A percentile compares a stretch with the other conserved stretches of the same genome.
Evolutionary conservation across 345 rosid species (phyloP).

Genomic region (Jatropha curcas): DNA sequence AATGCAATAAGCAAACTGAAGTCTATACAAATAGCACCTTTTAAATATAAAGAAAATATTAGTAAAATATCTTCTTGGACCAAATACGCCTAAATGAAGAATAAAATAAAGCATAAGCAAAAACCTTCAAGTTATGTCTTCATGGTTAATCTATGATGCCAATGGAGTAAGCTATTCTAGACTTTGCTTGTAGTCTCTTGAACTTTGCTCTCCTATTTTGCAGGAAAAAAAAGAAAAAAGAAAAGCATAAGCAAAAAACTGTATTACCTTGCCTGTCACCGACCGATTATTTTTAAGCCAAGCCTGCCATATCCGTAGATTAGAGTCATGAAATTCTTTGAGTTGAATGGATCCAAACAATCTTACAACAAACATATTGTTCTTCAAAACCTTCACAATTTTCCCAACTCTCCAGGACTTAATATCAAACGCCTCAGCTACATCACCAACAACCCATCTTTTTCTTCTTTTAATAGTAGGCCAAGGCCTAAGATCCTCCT

Average conservation of each 20-base stretch:
- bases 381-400: slow-evolving; percentile 30
- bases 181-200: no score
- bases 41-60: neutral
- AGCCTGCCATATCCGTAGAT: slow-evolving; percentile 32
- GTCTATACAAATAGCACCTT: neutral
- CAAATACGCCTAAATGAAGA: neutral
- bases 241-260: neutral
- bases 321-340: slow-evolving; percentile 33
- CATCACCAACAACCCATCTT: slow-evolving; percentile 42
- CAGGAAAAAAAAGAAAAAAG: neutral
- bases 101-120: slow-evolving; percentile 2
- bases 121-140: no score
- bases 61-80: no score
- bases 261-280: slow-evolving; percentile 34
- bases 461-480: slow-evolving; percentile 27
- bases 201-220: no score
- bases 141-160: no score
- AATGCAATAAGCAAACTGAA: neutral
- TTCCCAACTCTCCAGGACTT: slow-evolving; percentile 42
- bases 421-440: slow-evolving; percentile 41
- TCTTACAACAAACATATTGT: slow-evolving; percentile 29
- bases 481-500: slow-evolving; percentile 36
- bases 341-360: slow-evolving; percentile 42
- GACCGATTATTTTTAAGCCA: slow-evolving; percentile 39
- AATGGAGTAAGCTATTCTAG: no score